Evolutionary conservation across 176 grass and related monocot species (phyloP).

Genomic region (Olyra latifolia): DNA sequence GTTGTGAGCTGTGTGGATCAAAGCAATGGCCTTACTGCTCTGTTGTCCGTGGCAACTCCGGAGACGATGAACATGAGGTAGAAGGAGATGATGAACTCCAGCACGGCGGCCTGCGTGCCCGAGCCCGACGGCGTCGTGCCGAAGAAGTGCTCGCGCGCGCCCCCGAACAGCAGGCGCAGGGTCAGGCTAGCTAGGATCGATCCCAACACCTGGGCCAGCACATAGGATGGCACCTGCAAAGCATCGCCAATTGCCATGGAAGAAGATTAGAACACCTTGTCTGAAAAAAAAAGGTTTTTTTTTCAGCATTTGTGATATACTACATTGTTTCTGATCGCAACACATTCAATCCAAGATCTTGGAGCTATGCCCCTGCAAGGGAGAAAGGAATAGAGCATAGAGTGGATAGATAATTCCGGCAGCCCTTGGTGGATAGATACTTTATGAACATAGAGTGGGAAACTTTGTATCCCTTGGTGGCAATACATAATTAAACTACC

Average conservation of each 20-base stretch:
- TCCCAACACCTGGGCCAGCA: conserved; percentile 57
- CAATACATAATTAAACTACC: no score
- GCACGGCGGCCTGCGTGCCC: conserved; percentile 52
- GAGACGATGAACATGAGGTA: conserved; percentile 94
- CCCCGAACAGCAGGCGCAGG: conserved; percentile 63
- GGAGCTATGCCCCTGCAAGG: background rate
- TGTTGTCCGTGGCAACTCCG: conserved; percentile 83
- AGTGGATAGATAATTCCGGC: no score
- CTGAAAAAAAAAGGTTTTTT: no score
- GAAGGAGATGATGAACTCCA: conserved; percentile 87
- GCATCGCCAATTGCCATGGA: background rate
- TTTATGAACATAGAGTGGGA: no score
- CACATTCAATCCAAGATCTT: background rate
- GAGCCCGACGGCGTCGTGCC: conserved; percentile 66
- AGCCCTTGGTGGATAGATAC: no score
- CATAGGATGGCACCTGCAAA: conserved; percentile 66
- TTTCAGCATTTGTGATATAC: no score
- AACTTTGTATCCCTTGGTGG: no score
- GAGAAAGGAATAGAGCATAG: no score
- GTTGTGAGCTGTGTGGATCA: background rate
- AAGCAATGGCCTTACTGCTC: conserved; percentile 45
- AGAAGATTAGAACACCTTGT: background rate
- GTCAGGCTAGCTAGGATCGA: conserved; percentile 65
- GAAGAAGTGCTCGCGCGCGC: conserved; percentile 46
- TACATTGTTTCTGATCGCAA: background rate